Percentiles rank a stretch among this genome's conserved stretches.
These are phyloP conservation scores for Geotrichum reessii DNA, from an alignment of 1,139 yeast species.

Conservation along the genomic window DNA sequence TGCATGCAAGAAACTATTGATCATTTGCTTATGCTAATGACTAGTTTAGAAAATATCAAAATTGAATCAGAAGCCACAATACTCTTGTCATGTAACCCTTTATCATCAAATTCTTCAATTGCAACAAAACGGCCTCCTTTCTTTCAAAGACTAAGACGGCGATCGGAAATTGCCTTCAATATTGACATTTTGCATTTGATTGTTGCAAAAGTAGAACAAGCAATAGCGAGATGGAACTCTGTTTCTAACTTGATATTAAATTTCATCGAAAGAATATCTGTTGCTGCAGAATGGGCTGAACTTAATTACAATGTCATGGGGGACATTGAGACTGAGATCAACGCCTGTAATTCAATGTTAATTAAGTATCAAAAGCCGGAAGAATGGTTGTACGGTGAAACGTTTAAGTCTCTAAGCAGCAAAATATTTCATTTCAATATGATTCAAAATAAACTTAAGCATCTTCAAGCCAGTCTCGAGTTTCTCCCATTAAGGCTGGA, in stretches of 20 bases:
- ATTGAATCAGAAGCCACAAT: conserved; percentile 20
- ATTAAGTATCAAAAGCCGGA: conserved; percentile 32
- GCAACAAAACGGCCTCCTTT: conserved; percentile 18
- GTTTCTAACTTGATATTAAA: conserved; percentile 40
- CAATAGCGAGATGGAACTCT: conserved; percentile 35
- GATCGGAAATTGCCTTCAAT: conserved; percentile 17
- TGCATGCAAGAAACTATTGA: conserved; percentile 46
- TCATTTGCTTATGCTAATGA: conserved; percentile 42
- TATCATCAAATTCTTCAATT: conserved; percentile 31
- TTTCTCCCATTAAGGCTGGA: conserved; percentile 53
- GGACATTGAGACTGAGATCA: conserved; percentile 49
- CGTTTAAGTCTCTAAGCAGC: not conserved
- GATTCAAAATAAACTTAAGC: conserved; percentile 35
- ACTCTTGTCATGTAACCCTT: conserved; percentile 22
- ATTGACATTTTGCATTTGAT: conserved; percentile 38
- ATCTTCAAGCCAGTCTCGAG: conserved; percentile 55
- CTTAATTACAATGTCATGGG: conserved; percentile 48
- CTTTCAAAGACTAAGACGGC: conserved; percentile 28
- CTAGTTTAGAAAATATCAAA: conserved; percentile 34
- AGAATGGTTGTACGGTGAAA: conserved; percentile 1
- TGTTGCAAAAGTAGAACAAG: conserved; percentile 10
- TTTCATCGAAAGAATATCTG: conserved; percentile 45
- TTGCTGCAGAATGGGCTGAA: conserved; percentile 56
- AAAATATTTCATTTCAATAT: not conserved
- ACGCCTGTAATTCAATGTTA: conserved; percentile 39